Percentiles rank a stretch among this genome's conserved stretches.
These are phyloP conservation scores for Glycyrrhiza uralensis DNA, from an alignment of 306 rosid species.

Conservation along the genomic window DNA sequence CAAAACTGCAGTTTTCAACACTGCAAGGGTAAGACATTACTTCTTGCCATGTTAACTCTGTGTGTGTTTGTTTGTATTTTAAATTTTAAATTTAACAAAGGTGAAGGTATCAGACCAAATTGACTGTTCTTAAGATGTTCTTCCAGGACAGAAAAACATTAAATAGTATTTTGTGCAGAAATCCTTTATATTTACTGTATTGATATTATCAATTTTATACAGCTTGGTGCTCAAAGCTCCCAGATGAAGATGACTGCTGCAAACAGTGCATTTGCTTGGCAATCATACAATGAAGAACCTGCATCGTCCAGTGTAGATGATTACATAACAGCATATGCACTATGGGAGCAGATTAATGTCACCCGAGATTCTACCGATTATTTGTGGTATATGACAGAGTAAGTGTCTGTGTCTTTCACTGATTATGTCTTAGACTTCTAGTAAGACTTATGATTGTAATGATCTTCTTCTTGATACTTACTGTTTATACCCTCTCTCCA, in stretches of 20 bases:
- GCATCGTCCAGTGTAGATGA: conserved; percentile 51
- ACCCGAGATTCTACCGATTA: conserved; percentile 84
- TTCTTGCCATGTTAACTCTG: background rate
- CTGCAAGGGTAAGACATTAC: conserved; percentile 65
- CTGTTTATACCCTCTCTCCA: background rate
- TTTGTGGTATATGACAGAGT: conserved; percentile 99
- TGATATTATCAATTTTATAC: conserved; percentile 9
- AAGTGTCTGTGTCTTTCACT: conserved; percentile 47
- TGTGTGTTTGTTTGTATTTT: too few species aligned
- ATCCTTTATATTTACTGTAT: background rate
- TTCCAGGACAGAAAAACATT: too few species aligned
- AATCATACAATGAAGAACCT: conserved; percentile 72
- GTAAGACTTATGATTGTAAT: background rate
- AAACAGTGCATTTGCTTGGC: conserved; percentile 53
- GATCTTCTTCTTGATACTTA: conserved; percentile 11
- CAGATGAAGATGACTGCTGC: conserved; percentile 56
- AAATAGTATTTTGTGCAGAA: background rate
- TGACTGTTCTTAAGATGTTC: too few species aligned
- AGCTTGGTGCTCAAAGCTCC: conserved; percentile 59
- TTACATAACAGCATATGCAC: conserved; percentile 48
- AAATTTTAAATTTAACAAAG: too few species aligned
- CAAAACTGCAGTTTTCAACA: conserved; percentile 75
- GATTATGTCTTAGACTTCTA: background rate
- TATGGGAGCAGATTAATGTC: conserved; percentile 71
- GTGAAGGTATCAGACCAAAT: too few species aligned